Base-by-base conservation (phyloP, 192 early-diverging fungal genomes). In the Radiomyces spectabilis region DNA sequence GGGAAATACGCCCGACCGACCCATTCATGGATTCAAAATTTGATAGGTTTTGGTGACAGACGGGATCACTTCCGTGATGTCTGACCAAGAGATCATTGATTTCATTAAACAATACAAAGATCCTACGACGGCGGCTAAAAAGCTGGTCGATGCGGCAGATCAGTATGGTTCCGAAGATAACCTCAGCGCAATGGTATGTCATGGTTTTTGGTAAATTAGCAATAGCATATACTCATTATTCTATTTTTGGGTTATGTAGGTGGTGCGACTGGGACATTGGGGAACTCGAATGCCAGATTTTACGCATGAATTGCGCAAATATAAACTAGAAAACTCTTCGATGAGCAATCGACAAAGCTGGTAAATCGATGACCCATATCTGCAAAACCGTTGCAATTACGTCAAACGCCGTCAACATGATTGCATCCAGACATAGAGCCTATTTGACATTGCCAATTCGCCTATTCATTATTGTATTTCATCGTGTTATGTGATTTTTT, bases 71-170 rank as follows among this genome's bases (percentile, higher is more conserved):
- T 71, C 79, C 15, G 83, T 85, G 15, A 78, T 88, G 72, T 81
- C 80, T 18, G 76, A 88, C 53, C 86, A 88, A 50, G 86, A 88
- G 57, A 75, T 88, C 12, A 74, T 85, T 46, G 86, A 88, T 46
- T 69, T 75, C 67, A 42, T 83, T 25, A 88, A 88, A 61, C 66
- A 79, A 44, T 76, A 80, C 34, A 49, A 66, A 29, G 66, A 78
- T 30, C 84, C 84, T 16, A 75, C 71, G 0, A 41, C 41, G 13
- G 78, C 83, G 1, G 83, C 83, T 1, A 67, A 71, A 45, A 72
- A 73, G 55, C 52, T 88, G 2, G 73, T 86, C 15, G 82, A 85
- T 41, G 38, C 74, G 1, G 79, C 73, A 29, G 86, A 86, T 56
- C 78, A 80, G 13, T 53, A 85, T 26, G 81, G 82, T 16, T 75